Conservation (phyloP, 73 alveolate species). For the Symbiodinium natans region DNA sequence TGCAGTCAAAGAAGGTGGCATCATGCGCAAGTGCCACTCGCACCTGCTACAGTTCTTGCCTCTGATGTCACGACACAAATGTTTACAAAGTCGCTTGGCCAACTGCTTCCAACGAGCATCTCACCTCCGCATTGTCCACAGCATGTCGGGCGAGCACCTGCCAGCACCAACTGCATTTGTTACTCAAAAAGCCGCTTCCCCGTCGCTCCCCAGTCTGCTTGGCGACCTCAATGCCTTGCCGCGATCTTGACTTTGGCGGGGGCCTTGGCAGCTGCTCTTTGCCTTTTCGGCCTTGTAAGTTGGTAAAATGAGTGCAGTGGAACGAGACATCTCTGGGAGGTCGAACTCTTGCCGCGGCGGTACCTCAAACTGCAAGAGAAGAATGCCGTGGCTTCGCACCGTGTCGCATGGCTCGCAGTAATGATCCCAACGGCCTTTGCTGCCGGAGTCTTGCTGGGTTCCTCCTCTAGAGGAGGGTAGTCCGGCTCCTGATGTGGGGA, state of each 20-base stretch:
- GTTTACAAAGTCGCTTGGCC: neutral
- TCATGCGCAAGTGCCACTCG: constrained; percentile 55
- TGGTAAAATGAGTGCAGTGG: too few relatives aligned
- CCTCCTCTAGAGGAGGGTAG: constrained; percentile 44
- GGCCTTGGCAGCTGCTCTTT: neutral
- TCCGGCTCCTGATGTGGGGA: constrained; percentile 37
- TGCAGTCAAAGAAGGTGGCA: constrained; percentile 87
- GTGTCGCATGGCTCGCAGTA: too few relatives aligned
- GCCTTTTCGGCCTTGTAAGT: too few relatives aligned
- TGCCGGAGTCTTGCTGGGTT: neutral
- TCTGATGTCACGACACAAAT: neutral
- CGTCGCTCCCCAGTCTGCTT: too few relatives aligned
- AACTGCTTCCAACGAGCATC: neutral
- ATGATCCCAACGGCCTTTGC: neutral
- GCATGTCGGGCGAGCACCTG: constrained; percentile 85
- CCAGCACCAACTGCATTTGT: neutral
- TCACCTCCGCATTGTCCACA: constrained; percentile 64
- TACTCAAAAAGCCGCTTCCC: too few relatives aligned
- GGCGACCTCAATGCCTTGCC: constrained; percentile 2
- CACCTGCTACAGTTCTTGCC: neutral
- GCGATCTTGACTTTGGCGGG: neutral
- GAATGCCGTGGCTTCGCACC: too few relatives aligned
- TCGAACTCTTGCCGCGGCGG: neutral
- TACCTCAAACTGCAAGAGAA: too few relatives aligned
- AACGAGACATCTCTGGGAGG: neutral